phyloP scores from a whole-genome alignment of 2,329 filamentous ascomycete genomes.

The Fusarium anthophilum region DNA sequence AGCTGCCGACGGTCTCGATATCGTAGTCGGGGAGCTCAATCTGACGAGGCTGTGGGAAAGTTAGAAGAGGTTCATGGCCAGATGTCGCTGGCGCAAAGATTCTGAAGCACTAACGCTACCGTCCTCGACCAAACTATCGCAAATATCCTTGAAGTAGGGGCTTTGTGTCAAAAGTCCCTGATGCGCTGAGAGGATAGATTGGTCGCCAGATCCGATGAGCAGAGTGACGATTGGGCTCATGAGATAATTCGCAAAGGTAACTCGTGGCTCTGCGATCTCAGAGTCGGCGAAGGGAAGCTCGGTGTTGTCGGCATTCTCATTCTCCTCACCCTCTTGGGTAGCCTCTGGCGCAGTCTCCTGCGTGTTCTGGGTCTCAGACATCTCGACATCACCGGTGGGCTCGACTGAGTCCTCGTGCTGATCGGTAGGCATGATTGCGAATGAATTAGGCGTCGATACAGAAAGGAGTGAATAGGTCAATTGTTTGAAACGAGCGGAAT shows the following conservation, averaged over 20 bases:
- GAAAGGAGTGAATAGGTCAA: background rate
- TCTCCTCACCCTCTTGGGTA: conserved; percentile 48
- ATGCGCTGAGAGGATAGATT: conserved; percentile 78
- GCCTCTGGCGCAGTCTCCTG: conserved; percentile 32
- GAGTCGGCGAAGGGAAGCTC: conserved; percentile 53
- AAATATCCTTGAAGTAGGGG: conserved; percentile 75
- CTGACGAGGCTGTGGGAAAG: conserved; percentile 61
- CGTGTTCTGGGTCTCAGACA: conserved; percentile 45
- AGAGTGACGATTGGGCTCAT: conserved; percentile 75
- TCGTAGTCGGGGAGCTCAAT: conserved; percentile 67
- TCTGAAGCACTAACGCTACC: conserved; percentile 62
- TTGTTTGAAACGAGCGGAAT: conserved; percentile 12
- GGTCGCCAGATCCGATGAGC: conserved; percentile 69
- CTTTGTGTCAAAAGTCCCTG: conserved; percentile 79
- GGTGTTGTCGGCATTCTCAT: conserved; percentile 44
- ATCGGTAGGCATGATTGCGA: conserved; percentile 46
- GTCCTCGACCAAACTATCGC: conserved; percentile 68
- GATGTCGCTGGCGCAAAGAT: background rate
- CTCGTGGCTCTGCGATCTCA: conserved; percentile 48
- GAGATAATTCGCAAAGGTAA: conserved; percentile 67
- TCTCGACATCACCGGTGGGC: conserved; percentile 51
- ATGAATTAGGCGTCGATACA: accelerated
- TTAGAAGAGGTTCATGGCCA: background rate
- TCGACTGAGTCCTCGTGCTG: conserved; percentile 38
- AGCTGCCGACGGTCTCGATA: conserved; percentile 49